phyloP scores from a whole-genome alignment of 345 rosid species.

The Eucalyptus sp. region DNA sequence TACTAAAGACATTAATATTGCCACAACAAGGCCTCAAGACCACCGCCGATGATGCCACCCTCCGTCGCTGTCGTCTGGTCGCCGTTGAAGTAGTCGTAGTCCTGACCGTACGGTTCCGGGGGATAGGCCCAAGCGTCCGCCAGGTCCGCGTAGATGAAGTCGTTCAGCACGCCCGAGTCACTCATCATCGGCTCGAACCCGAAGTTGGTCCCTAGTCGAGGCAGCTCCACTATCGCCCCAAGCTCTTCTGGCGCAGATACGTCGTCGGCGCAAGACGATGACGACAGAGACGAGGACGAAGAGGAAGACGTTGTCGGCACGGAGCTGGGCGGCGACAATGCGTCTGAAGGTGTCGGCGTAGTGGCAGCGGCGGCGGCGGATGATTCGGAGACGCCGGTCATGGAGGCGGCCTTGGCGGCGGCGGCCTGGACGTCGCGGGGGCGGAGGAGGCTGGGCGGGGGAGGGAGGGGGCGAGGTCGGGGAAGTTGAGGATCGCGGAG shows the following conservation, averaged over 20 bases:
- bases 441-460: conserved; percentile 73
- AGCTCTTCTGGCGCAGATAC: conserved; percentile 39
- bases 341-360: not conserved
- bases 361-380: not conserved
- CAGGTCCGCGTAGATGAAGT: conserved; percentile 52
- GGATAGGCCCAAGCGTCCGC: conserved; percentile 23
- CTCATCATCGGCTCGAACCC: not conserved
- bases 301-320: not conserved
- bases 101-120: not conserved
- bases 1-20: conserved; percentile 10
- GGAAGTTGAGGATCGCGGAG: conserved; percentile 82
- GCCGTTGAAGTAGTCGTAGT: not conserved
- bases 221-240: conserved; percentile 77
- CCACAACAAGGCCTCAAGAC: conserved; percentile 31
- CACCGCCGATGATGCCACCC: not conserved
- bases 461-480: conserved; percentile 52
- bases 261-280: not conserved
- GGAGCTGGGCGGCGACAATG: not conserved
- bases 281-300: not conserved
- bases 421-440: conserved; percentile 88
- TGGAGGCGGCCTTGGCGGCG: conserved; percentile 78
- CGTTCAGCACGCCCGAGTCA: conserved; percentile 29
- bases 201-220: conserved; percentile 48
- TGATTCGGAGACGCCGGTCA: conserved; percentile 14
- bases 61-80: conserved; percentile 28